Percentiles rank a stretch among this genome's conserved stretches.
Conservation (phyloP, 108 stramenopile species). For the Mediolabrus comicus region DNA sequence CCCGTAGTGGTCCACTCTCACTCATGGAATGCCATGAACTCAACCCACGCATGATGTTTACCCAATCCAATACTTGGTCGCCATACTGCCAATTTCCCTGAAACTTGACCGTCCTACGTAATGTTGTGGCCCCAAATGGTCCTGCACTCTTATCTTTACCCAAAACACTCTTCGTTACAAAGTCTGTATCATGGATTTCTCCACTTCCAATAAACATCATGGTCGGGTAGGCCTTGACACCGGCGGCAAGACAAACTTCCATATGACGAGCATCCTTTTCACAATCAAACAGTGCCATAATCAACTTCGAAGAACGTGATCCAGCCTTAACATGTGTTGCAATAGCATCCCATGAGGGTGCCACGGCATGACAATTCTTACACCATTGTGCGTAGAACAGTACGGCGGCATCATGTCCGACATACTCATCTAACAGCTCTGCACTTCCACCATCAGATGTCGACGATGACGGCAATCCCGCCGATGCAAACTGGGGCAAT, state of each 20-base stretch:
- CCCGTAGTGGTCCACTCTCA: conserved; percentile 58
- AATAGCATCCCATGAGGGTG: conserved; percentile 72
- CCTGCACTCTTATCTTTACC: conserved; percentile 53
- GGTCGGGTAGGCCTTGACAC: conserved; percentile 68
- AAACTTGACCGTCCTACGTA: conserved; percentile 63
- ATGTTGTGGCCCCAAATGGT: conserved; percentile 42
- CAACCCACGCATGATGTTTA: conserved; percentile 71
- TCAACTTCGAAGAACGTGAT: conserved; percentile 38
- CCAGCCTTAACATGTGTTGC: conserved; percentile 65
- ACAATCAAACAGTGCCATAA: conserved; percentile 85
- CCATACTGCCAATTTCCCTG: conserved; percentile 74
- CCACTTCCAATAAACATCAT: conserved; percentile 73
- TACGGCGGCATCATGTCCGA: conserved; percentile 76
- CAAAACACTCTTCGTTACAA: conserved; percentile 34
- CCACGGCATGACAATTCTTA: conserved; percentile 65
- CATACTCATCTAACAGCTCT: conserved; percentile 31
- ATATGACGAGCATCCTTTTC: conserved; percentile 58
- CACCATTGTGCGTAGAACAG: conserved; percentile 82
- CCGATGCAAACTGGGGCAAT: conserved; percentile 7
- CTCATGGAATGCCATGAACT: conserved; percentile 70
- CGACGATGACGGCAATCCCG: not conserved
- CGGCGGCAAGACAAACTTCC: conserved; percentile 51
- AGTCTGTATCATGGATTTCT: conserved; percentile 62
- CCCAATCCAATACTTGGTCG: conserved; percentile 80
- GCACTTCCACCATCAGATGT: not conserved